A percentile compares a stretch with the other conserved stretches of the same genome.
phyloP scores from a whole-genome alignment of 768 basidiomycete genomes.

The Fistulinella prunicolor region DNA sequence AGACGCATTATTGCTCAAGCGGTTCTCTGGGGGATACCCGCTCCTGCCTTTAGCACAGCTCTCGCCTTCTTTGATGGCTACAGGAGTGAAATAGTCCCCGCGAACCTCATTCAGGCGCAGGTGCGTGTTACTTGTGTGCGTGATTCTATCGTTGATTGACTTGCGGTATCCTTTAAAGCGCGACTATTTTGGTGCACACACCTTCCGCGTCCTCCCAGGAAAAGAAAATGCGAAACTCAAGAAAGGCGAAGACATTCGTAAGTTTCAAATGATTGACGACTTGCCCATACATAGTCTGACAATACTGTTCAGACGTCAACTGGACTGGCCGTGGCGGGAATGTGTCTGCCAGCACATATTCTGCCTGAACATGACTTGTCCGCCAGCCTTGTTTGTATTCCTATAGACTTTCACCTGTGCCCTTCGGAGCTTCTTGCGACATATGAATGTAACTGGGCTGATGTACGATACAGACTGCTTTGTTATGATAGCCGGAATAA shows the following conservation, averaged over 20 bases:
- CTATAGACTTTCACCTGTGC: slow-evolving; percentile 16
- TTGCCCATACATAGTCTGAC: slow-evolving; percentile 2
- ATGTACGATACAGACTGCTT: slow-evolving; percentile 15
- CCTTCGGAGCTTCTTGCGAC: not conserved
- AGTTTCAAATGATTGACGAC: slow-evolving; percentile 33
- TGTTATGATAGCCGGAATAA: slow-evolving; percentile 14
- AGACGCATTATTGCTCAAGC: slow-evolving; percentile 95
- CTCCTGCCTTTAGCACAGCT: slow-evolving; percentile 97
- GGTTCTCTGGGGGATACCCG: slow-evolving; percentile 95
- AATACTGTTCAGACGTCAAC: slow-evolving; percentile 70
- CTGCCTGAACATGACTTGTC: slow-evolving; percentile 41
- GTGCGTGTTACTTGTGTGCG: slow-evolving; percentile 33
- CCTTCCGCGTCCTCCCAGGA: slow-evolving; percentile 91
- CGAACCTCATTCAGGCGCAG: slow-evolving; percentile 94
- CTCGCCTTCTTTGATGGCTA: slow-evolving; percentile 99
- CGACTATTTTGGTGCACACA: slow-evolving; percentile 99
- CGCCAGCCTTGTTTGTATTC: slow-evolving; percentile 1
- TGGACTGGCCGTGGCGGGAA: slow-evolving; percentile 98
- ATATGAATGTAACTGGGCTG: slow-evolving; percentile 12
- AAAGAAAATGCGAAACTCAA: slow-evolving; percentile 85
- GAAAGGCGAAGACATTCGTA: slow-evolving; percentile 83
- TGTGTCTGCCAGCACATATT: slow-evolving; percentile 87
- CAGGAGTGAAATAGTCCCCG: slow-evolving; percentile 90
- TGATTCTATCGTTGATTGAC: slow-evolving; percentile 1
- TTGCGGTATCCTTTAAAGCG: slow-evolving; percentile 47